Percentiles rank a stretch among this genome's conserved stretches.
These are phyloP conservation scores for Trichosanthes truncata DNA, from an alignment of 306 rosid genomes.

Conservation along the genomic window DNA sequence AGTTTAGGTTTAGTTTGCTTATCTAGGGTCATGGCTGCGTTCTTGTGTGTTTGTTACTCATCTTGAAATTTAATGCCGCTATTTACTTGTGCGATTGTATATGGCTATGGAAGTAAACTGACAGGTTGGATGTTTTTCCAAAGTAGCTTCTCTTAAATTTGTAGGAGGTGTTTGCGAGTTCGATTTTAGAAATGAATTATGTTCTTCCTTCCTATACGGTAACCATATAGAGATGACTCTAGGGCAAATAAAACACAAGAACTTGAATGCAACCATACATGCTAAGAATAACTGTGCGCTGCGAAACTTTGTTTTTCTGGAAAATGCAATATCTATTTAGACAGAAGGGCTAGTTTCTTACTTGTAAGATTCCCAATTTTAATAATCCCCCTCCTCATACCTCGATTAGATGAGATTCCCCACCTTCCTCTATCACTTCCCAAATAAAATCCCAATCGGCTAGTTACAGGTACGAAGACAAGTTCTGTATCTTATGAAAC, in stretches of 20 bases:
- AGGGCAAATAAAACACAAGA: neutral
- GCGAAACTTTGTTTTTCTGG: neutral
- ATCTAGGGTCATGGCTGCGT: neutral
- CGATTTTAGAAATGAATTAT: neutral
- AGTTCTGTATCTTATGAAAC: neutral
- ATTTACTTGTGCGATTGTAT: neutral
- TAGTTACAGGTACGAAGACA: neutral
- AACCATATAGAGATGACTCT: neutral
- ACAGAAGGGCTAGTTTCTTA: neutral
- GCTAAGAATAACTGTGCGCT: neutral
- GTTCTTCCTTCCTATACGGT: neutral
- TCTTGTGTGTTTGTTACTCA: neutral
- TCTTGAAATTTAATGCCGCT: neutral
- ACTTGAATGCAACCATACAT: neutral
- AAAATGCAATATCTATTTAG: neutral
- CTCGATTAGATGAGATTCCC: neutral
- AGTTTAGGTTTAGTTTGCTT: neutral
- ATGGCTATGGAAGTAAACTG: neutral
- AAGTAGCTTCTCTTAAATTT: neutral
- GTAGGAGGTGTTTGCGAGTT: neutral
- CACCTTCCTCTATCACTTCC: neutral
- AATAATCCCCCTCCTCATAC: neutral
- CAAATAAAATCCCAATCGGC: neutral
- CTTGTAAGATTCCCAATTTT: neutral
- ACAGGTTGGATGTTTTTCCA: neutral